Base-by-base conservation (phyloP, 2,329 filamentous ascomycete genomes). In the Magnaporthiopsis poae region DNA sequence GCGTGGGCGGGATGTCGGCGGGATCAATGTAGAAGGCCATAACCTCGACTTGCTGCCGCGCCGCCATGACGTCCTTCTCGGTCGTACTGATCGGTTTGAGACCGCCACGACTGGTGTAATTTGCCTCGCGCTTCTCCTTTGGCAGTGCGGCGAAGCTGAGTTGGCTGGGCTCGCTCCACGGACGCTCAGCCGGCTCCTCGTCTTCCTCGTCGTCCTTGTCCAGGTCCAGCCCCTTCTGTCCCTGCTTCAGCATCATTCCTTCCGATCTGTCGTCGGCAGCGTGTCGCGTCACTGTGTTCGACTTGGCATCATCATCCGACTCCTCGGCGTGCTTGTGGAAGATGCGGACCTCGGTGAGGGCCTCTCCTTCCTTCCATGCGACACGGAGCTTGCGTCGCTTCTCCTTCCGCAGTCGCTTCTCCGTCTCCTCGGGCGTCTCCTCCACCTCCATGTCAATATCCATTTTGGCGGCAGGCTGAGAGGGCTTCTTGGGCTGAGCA, bases 311-410 rank as follows among this genome's bases (percentile, higher is more conserved):
- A 70, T 91, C 88, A 73, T 92, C 90, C 3, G 91, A 88, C 72
- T 91, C 90, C 1, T 84, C 83, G 1, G 86, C 86, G 68, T 91
- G 88, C 71, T 91, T 90, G 66, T 87, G 86, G 77, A 93, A 92
- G 64, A 88, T 79, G 69, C 85, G 84, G 66, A 91, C 80, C 70
- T 90, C 80, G 1, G 87, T 87, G 36, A 94, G 81, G 36, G 86
- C 84, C 25, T 83, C 79, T 64, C 89, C 89, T 0, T 86, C 82
- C 73, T 88, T 90, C 82, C 90, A 94, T 8, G 79, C 83, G 7
- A 94, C 90, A 15, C 87, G 84, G 29, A 92, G 79, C 69, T 89
- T 86, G 52, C 89, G 84, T 63, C 90, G 84, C 67, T 86, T 82
- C 73, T 92, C 89, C 72, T 91, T 92, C 52, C 89, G 86, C 5